phyloP scores from a whole-genome alignment of 2,329 filamentous ascomycete genomes.

The Hypoxylon rubiginosum region DNA sequence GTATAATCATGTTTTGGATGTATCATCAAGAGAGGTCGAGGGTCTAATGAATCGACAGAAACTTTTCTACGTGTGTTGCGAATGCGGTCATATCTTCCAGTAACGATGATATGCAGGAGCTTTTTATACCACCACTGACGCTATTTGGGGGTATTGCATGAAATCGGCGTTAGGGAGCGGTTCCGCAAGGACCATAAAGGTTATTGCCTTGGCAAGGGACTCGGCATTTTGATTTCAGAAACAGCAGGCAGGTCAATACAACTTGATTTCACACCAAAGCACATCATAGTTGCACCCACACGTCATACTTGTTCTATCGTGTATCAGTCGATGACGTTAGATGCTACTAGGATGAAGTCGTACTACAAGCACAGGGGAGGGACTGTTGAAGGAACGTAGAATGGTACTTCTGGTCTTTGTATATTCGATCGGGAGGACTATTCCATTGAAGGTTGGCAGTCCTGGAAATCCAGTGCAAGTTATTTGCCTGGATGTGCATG shows the following conservation, averaged over 20 bases:
- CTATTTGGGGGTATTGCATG: conserved; percentile 39
- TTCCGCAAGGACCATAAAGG: conserved; percentile 30
- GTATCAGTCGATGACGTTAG: conserved; percentile 2
- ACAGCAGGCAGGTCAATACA: conserved; percentile 25
- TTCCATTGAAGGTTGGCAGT: too few relatives aligned
- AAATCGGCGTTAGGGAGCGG: conserved; percentile 43
- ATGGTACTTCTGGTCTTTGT: conserved; percentile 32
- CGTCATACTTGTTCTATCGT: conserved; percentile 20
- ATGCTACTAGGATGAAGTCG: conserved; percentile 2
- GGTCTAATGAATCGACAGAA: conserved; percentile 68
- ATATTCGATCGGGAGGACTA: conserved; percentile 19
- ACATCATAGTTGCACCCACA: conserved; percentile 1
- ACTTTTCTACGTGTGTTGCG: conserved; percentile 94
- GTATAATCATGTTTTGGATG: conserved; percentile 49
- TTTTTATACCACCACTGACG: conserved; percentile 34
- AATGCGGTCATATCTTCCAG: conserved; percentile 89
- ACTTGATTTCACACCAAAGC: conserved; percentile 8
- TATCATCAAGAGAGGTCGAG: neutral
- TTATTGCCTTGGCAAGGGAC: neutral
- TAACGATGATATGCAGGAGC: conserved; percentile 52
- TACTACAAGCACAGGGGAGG: conserved; percentile 18
- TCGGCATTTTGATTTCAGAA: conserved; percentile 19
- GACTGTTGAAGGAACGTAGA: conserved; percentile 6
- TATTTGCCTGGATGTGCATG: conserved; percentile 13
- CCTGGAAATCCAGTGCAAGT: conserved; percentile 15